A percentile compares a stretch with the other conserved stretches of the same genome.
Evolutionary conservation across 129 eudicot genomes (phyloP).

Genomic region (Centrapalus pauciflorus): DNA sequence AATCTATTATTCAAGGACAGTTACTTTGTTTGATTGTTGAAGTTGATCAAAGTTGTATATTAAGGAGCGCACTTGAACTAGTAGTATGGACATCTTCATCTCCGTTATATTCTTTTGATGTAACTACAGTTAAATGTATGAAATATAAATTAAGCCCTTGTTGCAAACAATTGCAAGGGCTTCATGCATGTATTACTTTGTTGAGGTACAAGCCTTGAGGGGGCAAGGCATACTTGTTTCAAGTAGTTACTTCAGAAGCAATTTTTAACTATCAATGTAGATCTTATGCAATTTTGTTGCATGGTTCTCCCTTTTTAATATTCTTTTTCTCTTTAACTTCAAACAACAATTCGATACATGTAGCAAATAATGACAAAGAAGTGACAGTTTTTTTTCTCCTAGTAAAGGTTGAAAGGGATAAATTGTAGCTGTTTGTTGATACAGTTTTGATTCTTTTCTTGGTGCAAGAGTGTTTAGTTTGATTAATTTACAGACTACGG

Average conservation of each 20-base stretch:
- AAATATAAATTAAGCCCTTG: not conserved
- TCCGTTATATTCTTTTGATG: conserved; percentile 10
- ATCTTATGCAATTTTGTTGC: not conserved
- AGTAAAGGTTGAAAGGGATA: not conserved
- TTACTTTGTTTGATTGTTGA: conserved; percentile 1
- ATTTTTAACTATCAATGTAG: not conserved
- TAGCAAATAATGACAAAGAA: not conserved
- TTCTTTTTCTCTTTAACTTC: not conserved
- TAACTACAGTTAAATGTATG: conserved; percentile 3
- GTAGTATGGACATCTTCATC: not conserved
- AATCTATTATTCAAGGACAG: conserved; percentile 6
- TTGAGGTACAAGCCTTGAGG: not conserved
- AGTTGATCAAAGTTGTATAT: not conserved
- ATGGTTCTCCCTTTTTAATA: not conserved
- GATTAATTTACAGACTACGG: not conserved
- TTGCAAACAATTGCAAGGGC: not conserved
- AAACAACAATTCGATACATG: not conserved
- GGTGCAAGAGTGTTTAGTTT: not conserved
- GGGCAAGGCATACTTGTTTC: not conserved
- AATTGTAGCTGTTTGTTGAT: not conserved
- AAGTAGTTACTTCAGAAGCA: not conserved
- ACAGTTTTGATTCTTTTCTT: not conserved
- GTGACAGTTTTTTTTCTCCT: not conserved
- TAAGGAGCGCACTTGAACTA: not conserved
- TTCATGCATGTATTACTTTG: not conserved